phyloP scores from a whole-genome alignment of 2,329 filamentous ascomycete species.

The Dactylellina haptotyla region DNA sequence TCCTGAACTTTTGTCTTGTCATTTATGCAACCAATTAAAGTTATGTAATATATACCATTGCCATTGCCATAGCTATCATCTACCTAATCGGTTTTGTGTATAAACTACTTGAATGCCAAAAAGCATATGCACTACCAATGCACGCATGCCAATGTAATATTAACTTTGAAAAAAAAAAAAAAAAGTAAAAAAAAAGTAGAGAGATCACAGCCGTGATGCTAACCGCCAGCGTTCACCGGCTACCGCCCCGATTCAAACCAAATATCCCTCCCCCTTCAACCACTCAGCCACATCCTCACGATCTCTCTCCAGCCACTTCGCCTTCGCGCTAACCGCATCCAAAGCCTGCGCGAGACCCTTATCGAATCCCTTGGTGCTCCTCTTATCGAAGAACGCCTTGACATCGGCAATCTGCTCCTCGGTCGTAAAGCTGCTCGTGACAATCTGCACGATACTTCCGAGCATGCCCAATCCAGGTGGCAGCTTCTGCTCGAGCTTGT shows the following conservation, averaged over 20 bases:
- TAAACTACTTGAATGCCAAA: too few species aligned
- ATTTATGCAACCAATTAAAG: too few species aligned
- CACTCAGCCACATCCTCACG: slow-evolving; percentile 77
- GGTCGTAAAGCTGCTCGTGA: slow-evolving; percentile 81
- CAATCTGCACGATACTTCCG: slow-evolving; percentile 82
- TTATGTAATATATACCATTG: too few species aligned
- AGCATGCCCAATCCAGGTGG: slow-evolving; percentile 89
- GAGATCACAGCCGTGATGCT: background rate
- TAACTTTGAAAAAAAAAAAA: background rate
- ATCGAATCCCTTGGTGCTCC: slow-evolving; percentile 88
- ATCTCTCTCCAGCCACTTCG: slow-evolving; percentile 81
- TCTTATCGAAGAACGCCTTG: slow-evolving; percentile 80
- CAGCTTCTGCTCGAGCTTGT: slow-evolving; percentile 79
- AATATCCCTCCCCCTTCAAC: slow-evolving; percentile 74
- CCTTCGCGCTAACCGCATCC: slow-evolving; percentile 85
- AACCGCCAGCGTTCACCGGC: background rate
- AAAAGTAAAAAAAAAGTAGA: background rate
- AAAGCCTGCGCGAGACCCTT: slow-evolving; percentile 88
- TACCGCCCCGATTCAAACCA: slow-evolving; percentile 56
- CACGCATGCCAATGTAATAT: too few species aligned
- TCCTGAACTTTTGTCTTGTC: too few species aligned
- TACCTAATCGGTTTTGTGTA: too few species aligned
- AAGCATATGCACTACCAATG: too few species aligned
- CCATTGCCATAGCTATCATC: too few species aligned
- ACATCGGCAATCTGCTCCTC: slow-evolving; percentile 79